Evolutionary conservation across 176 grass and related monocot genomes (phyloP), one percentile per base, ranked within the genome.

Genomic region (Oryza brachyantha): DNA sequence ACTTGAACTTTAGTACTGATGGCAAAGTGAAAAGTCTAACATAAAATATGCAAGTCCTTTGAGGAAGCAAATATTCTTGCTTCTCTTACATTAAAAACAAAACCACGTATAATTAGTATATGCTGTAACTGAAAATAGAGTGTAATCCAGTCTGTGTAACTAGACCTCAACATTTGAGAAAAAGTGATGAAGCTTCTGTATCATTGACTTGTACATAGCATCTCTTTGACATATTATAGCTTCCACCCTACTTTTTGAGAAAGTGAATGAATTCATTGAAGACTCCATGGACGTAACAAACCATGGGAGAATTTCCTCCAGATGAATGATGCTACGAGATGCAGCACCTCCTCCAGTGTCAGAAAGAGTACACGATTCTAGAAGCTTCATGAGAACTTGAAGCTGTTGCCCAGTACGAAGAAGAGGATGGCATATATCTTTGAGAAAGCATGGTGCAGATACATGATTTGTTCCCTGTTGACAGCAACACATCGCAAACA

Each of bases 341-440:
- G 48, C 34, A 66, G 74, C n/a, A 88, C 82, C 81, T 72, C 40
- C 83, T 72, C 55, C 79, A 75, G 81, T 64, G 84, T 64, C 27
- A 83, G 74, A 87, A 61, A 98, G 46, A 84, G 64, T 85, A 66
- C 88, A 94, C 1, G 84, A 94, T 55, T 89, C 92, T 57, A 98
- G 74, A 91, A 98, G 90, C 68, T 93, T 98, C 74, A 93, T 87
- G 70, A 98, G 92, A 78, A 98, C 96, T 87, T 98, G 87, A 89
- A 98, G 90, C 55, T 98, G 96, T 81, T 89, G 82, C 25, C 96
- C 92, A 79, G 92, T 88, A 73, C 78, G 83, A 54, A 98, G 64
- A 81, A 98, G 86, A 70, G 96, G 88, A 83, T 48, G 41, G 13
- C 81, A 94, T 71, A 92, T 61, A 90, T 94, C 85, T 75, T 82